Evolutionary conservation across 2,329 filamentous ascomycete species (phyloP).

Genomic region (Xylariaceae sp.): DNA sequence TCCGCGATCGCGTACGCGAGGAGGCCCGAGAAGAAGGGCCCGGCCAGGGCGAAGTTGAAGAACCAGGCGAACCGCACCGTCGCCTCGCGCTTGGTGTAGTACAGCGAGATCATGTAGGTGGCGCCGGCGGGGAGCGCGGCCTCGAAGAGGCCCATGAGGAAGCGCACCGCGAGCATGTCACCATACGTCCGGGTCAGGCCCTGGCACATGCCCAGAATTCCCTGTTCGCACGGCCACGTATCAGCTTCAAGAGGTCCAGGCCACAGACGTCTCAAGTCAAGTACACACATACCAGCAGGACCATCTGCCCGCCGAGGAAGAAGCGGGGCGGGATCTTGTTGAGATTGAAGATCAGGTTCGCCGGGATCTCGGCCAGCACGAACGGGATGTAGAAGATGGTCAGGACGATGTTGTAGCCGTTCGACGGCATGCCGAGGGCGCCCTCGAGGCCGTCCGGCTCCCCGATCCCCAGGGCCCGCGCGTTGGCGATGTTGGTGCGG

Average conservation of each 20-base stretch:
- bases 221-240: conserved; percentile 13
- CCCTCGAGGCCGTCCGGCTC: conserved; percentile 32
- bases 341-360: conserved; percentile 35
- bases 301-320: conserved; percentile 32
- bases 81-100: conserved; percentile 20
- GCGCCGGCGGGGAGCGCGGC: conserved; percentile 22
- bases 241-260: background rate
- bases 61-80: conserved; percentile 23
- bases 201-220: conserved; percentile 33
- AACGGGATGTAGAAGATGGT: conserved; percentile 39
- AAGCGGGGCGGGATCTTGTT: conserved; percentile 29
- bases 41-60: conserved; percentile 30
- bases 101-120: conserved; percentile 22
- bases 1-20: conserved; percentile 33
- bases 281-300: conserved; percentile 28
- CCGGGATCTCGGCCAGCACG: conserved; percentile 36
- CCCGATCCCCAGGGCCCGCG: conserved; percentile 23
- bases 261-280: too few species aligned
- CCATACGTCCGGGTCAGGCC: conserved; percentile 31
- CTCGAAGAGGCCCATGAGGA: conserved; percentile 77
- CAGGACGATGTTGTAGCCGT: conserved; percentile 34
- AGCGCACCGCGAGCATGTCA: conserved; percentile 25
- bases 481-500: conserved; percentile 35
- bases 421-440: conserved; percentile 33
- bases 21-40: conserved; percentile 31